Conservation (phyloP, 2,329 filamentous ascomycete genomes). For the Setomelanomma holmii region DNA sequence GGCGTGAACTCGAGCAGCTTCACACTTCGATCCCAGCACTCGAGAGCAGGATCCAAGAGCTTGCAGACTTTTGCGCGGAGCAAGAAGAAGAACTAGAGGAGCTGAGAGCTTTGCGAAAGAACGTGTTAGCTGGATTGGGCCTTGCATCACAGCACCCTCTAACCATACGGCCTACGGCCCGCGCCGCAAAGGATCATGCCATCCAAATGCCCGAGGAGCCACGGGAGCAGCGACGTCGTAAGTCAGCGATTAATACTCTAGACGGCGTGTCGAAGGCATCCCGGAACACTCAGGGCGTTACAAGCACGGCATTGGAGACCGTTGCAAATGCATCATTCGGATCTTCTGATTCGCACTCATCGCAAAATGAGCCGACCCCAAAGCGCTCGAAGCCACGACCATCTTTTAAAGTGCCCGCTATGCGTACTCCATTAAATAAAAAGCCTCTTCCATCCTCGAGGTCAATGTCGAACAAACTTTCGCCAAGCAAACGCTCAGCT, state of each 20-base stretch:
- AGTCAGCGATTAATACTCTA: conserved; percentile 22
- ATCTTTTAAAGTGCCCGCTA: conserved; percentile 38
- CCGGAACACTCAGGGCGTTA: conserved; percentile 5
- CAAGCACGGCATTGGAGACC: conserved; percentile 24
- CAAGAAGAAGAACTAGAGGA: conserved; percentile 42
- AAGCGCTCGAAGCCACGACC: conserved; percentile 51
- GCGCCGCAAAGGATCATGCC: conserved; percentile 14
- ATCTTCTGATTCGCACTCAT: conserved; percentile 25
- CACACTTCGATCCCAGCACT: conserved; percentile 25
- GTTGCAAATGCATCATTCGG: conserved; percentile 30
- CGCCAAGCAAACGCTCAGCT: conserved; percentile 35
- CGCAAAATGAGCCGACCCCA: conserved; percentile 43
- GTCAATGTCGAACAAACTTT: conserved; percentile 21
- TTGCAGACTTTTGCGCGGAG: conserved; percentile 31
- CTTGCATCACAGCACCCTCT: conserved; percentile 18
- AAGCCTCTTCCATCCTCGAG: conserved; percentile 17
- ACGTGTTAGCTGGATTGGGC: conserved; percentile 36
- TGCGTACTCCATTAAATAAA: conserved; percentile 36
- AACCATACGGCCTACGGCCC: conserved; percentile 15
- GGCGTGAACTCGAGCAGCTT: conserved; percentile 20
- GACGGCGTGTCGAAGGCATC: conserved; percentile 8
- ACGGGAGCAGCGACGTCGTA: conserved; percentile 32
- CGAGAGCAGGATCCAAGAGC: conserved; percentile 30
- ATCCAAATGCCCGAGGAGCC: conserved; percentile 15
- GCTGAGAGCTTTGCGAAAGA: conserved; percentile 30